These are phyloP conservation scores for Cyanidium caldarium DNA, from an alignment of 23 red algal genomes.

Conservation along the genomic window DNA sequence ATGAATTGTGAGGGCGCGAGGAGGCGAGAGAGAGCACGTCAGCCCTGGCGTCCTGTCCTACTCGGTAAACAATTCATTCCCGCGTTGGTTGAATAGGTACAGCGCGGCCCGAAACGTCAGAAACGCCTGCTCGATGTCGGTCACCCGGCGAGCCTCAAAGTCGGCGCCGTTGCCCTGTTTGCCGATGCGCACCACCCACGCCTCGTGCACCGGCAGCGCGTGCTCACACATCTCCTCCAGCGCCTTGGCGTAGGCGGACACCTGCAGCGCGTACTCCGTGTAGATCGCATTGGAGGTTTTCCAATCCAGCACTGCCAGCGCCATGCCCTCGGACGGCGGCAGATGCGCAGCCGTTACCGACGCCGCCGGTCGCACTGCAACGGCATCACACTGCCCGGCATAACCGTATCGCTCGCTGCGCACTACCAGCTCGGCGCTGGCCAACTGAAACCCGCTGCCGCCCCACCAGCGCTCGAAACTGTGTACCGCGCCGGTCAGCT, in stretches of 20 bases:
- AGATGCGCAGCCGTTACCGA: neutral
- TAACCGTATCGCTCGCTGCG: slow-evolving; percentile 2
- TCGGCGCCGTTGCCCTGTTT: neutral
- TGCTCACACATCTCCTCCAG: neutral
- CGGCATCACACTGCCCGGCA: neutral
- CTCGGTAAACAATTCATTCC: neutral
- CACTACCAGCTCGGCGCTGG: slow-evolving; percentile 1
- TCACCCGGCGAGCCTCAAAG: neutral
- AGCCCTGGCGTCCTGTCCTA: neutral
- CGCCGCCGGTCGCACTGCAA: neutral
- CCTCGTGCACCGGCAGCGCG: neutral
- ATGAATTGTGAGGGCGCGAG: neutral
- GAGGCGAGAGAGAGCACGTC: neutral
- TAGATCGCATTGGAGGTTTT: neutral
- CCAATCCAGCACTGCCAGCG: neutral
- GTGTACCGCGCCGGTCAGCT: neutral
- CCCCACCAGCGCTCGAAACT: neutral
- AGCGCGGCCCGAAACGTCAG: neutral
- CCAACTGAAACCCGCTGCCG: neutral
- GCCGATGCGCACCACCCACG: neutral
- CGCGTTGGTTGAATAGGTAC: neutral
- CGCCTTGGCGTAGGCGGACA: neutral
- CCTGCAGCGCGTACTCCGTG: neutral
- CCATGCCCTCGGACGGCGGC: neutral
- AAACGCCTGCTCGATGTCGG: neutral